Percentiles rank a stretch among this genome's conserved stretches.
Conservation (phyloP, 345 rosid genomes). For the Camelina neglecta region DNA sequence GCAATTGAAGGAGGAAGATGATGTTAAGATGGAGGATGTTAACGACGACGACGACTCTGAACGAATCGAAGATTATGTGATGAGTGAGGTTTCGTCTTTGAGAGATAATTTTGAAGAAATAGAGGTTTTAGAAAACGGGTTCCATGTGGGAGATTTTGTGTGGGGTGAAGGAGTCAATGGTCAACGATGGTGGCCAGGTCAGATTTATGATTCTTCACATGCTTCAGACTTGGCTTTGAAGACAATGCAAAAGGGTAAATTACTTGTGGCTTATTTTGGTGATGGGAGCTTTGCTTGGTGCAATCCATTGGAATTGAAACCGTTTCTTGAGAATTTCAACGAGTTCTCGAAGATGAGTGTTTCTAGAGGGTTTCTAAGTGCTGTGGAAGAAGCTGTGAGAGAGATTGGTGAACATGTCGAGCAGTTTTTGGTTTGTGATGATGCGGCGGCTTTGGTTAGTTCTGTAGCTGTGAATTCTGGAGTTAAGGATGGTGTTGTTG, state of each 20-base stretch:
- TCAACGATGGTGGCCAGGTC: conserved; percentile 96
- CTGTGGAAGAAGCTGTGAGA: conserved; percentile 59
- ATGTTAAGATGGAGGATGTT: conserved; percentile 25
- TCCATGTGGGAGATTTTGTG: conserved; percentile 75
- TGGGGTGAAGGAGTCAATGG: conserved; percentile 71
- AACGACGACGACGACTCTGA: conserved; percentile 23
- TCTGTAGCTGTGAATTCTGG: conserved; percentile 63
- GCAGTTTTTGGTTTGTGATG: conserved; percentile 56
- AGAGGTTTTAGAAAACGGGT: conserved; percentile 47
- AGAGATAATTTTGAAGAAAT: conserved; percentile 37
- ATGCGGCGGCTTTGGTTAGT: conserved; percentile 38
- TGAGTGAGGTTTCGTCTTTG: conserved; percentile 68
- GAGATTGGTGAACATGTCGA: conserved; percentile 70
- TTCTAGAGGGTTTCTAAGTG: conserved; percentile 54
- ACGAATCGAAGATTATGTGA: conserved; percentile 55
- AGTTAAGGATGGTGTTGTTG: conserved; percentile 64
- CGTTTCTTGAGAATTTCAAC: conserved; percentile 66
- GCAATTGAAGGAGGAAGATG: neutral
- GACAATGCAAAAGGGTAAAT: conserved; percentile 53
- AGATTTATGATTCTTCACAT: conserved; percentile 64
- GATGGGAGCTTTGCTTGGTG: conserved; percentile 83
- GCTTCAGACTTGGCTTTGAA: conserved; percentile 74
- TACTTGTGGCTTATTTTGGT: conserved; percentile 80
- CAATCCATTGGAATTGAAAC: conserved; percentile 65
- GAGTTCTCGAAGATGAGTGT: conserved; percentile 61